Base-by-base conservation (phyloP, 805 yeast genomes). In the Nakazawaea siamensis region DNA sequence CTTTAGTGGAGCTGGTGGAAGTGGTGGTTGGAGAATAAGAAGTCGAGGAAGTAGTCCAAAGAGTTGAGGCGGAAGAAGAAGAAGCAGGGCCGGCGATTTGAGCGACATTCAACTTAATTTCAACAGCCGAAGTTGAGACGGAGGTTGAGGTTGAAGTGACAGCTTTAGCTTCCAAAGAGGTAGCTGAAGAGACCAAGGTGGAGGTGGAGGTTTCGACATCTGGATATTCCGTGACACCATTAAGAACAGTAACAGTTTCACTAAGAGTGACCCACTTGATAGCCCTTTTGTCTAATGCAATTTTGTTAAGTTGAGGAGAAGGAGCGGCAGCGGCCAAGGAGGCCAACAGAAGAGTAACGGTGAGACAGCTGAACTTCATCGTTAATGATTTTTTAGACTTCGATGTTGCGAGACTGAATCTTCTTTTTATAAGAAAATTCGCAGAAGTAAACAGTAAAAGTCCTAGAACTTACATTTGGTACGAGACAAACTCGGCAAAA, bases 1-100 rank as follows among this genome's bases (percentile, higher is more conserved):
- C 42, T n/a, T 56, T 38, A n/a, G 50, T 34, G 16, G 49, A 43
- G 15, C 55, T 29, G 4, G 52, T 30, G 9, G 51, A 17, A 10
- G 49, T 26, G 3, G 50, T 37, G 12, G 56, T 24, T 9, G 51
- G 17, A 11, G 49, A 25, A 3, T 49, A 36, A 12, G 56, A 19
- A 8, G 56, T 31, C n/a, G 52, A 23, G 1, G 45, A 29, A 17
- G 58, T 32, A 19, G 49, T 27, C 11, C 48, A 13, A n/a, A 43
- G 15, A 10, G 37, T 28, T 18, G 43, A 21, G 24, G 45, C 31
- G 16, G 48, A 20, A 16, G 52, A 15, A 15, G 55, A 34, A 31
- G 49, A 40, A 35, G 13, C 31, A 14, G 17, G 29, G 9, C 15
- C 29, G 18, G 24, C 14, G 13, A 13, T n/a, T 18, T 6, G 7